Evolutionary conservation across 345 rosid genomes (phyloP).

Genomic region (Ricinus communis): DNA sequence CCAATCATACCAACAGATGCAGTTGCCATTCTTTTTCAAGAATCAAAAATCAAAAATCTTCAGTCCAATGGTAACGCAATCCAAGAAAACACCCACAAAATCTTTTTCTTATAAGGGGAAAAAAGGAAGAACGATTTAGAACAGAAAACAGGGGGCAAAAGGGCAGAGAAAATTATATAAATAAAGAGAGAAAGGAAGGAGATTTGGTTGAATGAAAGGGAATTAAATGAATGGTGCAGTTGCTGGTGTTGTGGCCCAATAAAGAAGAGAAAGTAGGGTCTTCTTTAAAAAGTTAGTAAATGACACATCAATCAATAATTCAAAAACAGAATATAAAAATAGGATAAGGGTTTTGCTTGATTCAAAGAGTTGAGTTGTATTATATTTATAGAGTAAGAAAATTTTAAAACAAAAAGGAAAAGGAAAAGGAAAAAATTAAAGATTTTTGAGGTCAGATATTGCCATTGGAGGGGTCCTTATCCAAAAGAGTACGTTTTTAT

Average conservation of each 20-base stretch:
- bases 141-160: neutral
- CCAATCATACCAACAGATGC: constrained; percentile 38
- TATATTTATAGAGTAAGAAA: no score
- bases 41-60: neutral
- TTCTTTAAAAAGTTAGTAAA: neutral
- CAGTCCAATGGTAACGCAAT: no score
- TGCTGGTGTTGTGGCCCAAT: neutral
- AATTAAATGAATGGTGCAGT: no score
- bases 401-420: neutral
- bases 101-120: neutral
- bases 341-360: neutral
- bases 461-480: constrained; percentile 14
- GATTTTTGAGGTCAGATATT: neutral
- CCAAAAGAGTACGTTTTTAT: neutral
- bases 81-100: neutral
- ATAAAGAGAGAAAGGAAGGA: no score
- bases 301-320: neutral
- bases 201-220: no score
- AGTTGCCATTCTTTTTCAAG: constrained; percentile 12
- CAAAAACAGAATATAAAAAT: neutral
- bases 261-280: no score
- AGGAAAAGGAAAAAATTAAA: no score
- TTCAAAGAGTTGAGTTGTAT: neutral
- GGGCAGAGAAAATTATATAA: no score
- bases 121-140: no score